Percentiles rank a stretch among this genome's conserved stretches.
These are phyloP conservation scores for Phlyctochytrium arcticum DNA, from an alignment of 192 early-diverging fungal genomes.

Conservation along the genomic window DNA sequence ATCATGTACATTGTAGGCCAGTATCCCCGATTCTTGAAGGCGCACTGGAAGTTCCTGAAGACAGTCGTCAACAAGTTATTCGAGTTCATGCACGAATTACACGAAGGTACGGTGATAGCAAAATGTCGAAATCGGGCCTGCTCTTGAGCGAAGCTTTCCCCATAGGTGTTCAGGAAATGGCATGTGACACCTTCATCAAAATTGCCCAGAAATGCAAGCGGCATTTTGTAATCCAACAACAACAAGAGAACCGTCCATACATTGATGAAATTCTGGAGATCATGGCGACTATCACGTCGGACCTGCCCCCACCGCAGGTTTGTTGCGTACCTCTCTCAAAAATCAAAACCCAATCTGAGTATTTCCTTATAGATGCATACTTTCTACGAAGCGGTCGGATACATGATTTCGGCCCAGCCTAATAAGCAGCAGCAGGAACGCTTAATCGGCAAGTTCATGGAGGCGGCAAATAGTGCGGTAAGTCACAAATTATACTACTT, in stretches of 20 bases:
- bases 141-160: not conserved
- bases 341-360: too few relatives aligned
- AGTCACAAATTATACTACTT: constrained; percentile 16
- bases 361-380: constrained; percentile 70
- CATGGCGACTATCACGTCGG: constrained; percentile 79
- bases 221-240: constrained; percentile 93
- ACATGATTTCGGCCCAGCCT: constrained; percentile 94
- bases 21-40: constrained; percentile 99
- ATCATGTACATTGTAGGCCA: constrained; percentile 99
- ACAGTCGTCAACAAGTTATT: constrained; percentile 99
- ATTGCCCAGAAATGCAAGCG: constrained; percentile 97
- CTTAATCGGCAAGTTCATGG: constrained; percentile 83
- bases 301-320: constrained; percentile 85
- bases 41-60: constrained; percentile 99
- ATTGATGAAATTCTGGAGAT: constrained; percentile 93
- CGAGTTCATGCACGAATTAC: constrained; percentile 99
- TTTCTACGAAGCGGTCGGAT: constrained; percentile 97
- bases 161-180: constrained; percentile 97
- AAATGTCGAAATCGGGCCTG: not conserved
- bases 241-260: constrained; percentile 81
- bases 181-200: constrained; percentile 99
- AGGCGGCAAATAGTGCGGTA: constrained; percentile 77
- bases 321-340: too few relatives aligned
- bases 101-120: constrained; percentile 65
- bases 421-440: constrained; percentile 74